These are phyloP conservation scores for Cenococcum geophilum DNA, from an alignment of 495 filamentous ascomycete species.

Conservation along the genomic window DNA sequence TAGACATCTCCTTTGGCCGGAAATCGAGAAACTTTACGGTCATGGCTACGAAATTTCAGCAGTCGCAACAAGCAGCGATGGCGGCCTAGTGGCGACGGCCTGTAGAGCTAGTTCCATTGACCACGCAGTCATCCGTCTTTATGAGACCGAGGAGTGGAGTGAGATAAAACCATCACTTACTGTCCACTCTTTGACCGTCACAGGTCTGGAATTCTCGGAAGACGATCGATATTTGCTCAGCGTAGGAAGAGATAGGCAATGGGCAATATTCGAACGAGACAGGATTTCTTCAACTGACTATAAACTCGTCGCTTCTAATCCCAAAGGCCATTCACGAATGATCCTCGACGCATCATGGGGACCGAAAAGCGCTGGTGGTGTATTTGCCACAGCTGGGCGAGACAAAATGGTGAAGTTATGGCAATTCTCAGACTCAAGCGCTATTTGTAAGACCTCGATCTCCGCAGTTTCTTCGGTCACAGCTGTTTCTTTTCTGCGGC, in stretches of 20 bases:
- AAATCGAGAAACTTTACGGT: constrained; percentile 93
- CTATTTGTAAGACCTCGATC: constrained; percentile 50
- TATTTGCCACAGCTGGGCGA: constrained; percentile 82
- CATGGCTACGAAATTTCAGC: constrained; percentile 98
- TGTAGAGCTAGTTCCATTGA: constrained; percentile 88
- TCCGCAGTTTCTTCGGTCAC: constrained; percentile 59
- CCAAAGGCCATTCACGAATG: constrained; percentile 86
- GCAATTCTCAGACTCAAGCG: constrained; percentile 41
- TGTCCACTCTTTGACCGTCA: constrained; percentile 80
- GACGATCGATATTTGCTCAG: constrained; percentile 73
- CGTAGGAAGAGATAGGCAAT: constrained; percentile 85
- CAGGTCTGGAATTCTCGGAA: constrained; percentile 66
- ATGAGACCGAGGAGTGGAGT: constrained; percentile 78
- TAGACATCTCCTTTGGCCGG: constrained; percentile 90
- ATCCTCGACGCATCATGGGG: constrained; percentile 82
- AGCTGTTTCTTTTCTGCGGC: constrained; percentile 61
- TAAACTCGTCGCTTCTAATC: constrained; percentile 53
- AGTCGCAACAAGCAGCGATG: constrained; percentile 71
- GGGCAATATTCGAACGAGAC: constrained; percentile 65
- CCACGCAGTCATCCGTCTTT: constrained; percentile 89
- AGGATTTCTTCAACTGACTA: constrained; percentile 43
- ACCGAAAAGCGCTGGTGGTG: constrained; percentile 41
- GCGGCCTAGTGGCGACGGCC: constrained; percentile 75
- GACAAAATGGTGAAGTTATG: constrained; percentile 84
- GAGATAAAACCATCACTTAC: constrained; percentile 76